These are phyloP conservation scores for Phalaenopsis aphrodite DNA, from an alignment of 106 monocot species.

Conservation along the genomic window DNA sequence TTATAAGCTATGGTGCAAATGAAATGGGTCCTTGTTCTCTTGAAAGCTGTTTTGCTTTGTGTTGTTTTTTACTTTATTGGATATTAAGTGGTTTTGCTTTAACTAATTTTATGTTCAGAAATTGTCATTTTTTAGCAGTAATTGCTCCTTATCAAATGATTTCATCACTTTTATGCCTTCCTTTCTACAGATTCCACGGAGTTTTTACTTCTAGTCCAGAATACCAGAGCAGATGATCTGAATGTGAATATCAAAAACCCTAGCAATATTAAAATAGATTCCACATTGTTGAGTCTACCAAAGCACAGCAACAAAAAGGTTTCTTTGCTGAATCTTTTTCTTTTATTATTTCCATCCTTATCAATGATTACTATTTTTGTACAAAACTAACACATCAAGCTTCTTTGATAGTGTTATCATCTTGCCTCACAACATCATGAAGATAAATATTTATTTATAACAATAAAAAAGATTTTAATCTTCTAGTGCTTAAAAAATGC, in stretches of 20 bases:
- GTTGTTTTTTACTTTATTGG: neutral
- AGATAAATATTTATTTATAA: neutral
- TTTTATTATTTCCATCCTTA: neutral
- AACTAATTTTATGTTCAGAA: neutral
- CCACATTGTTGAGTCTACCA: neutral
- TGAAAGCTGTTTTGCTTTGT: neutral
- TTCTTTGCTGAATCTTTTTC: neutral
- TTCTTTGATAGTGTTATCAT: neutral
- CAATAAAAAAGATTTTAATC: neutral
- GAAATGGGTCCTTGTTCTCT: neutral
- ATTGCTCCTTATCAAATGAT: neutral
- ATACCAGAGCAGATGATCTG: constrained; percentile 4
- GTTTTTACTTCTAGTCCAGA: constrained; percentile 1
- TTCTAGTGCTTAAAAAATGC: neutral
- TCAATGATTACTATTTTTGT: neutral
- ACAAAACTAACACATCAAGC: neutral
- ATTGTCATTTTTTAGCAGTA: neutral
- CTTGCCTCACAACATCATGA: neutral
- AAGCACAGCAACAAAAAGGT: constrained; percentile 8
- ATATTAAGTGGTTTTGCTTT: neutral
- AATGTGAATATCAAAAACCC: constrained; percentile 1
- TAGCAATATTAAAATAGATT: constrained; percentile 4
- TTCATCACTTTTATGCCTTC: neutral
- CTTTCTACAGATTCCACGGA: constrained; percentile 4
- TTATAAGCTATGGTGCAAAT: neutral